phyloP scores from a whole-genome alignment of 192 early-diverging fungal species.

The Diversispora epigaea region DNA sequence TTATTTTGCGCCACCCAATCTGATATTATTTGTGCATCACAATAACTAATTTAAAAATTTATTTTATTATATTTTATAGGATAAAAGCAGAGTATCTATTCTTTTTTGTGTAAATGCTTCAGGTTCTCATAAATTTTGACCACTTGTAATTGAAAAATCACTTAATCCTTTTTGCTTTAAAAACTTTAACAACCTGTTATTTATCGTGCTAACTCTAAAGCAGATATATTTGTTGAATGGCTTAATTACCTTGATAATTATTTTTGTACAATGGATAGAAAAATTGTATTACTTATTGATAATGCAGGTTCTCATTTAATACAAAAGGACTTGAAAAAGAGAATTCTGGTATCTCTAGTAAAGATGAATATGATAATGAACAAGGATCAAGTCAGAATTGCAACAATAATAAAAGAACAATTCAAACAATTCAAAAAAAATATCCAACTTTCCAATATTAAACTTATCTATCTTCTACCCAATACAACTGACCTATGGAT shows the following conservation, averaged over 20 bases:
- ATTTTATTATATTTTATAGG: constrained; percentile 5
- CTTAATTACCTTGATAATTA: constrained; percentile 20
- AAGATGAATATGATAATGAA: neutral
- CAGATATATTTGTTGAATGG: constrained; percentile 24
- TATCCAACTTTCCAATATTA: constrained; percentile 9
- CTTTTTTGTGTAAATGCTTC: neutral
- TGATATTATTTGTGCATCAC: no score
- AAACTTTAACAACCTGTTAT: constrained; percentile 12
- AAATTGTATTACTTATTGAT: constrained; percentile 20
- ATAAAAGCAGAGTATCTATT: constrained; percentile 3
- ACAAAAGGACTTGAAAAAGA: neutral
- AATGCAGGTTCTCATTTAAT: constrained; percentile 26
- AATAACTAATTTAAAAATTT: neutral
- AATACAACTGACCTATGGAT: constrained; percentile 20
- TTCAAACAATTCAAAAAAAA: neutral
- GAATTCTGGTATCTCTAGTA: neutral
- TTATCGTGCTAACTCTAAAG: constrained; percentile 12
- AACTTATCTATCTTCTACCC: constrained; percentile 16
- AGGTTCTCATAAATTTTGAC: constrained; percentile 1
- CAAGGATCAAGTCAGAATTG: neutral
- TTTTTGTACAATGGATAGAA: neutral
- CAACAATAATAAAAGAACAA: neutral
- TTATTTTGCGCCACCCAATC: neutral
- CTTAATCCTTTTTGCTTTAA: neutral
- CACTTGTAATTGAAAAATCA: constrained; percentile 25